Conservation (phyloP, 2,329 filamentous ascomycete genomes). For the Aspergillus piperis region DNA sequence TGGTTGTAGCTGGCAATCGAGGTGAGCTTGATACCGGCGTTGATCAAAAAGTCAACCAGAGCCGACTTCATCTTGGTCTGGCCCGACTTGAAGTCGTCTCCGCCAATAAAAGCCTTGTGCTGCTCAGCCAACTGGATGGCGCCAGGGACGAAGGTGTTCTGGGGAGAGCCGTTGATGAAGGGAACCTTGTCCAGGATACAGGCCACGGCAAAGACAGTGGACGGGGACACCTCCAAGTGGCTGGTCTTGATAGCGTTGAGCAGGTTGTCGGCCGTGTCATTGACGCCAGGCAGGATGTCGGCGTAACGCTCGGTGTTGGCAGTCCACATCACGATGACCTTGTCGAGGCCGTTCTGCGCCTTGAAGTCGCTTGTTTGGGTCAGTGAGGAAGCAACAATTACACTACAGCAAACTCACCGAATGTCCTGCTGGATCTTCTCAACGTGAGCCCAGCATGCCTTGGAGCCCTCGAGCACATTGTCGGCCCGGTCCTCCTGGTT, state of each 20-base stretch:
- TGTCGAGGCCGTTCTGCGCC: constrained; percentile 78
- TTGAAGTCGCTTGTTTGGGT: constrained; percentile 75
- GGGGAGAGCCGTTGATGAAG: constrained; percentile 98
- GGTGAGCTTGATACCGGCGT: constrained; percentile 96
- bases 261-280: constrained; percentile 95
- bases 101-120: constrained; percentile 87
- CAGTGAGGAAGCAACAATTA: background rate
- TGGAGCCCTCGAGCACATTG: constrained; percentile 80
- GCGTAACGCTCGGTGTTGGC: constrained; percentile 98
- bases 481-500: constrained; percentile 97
- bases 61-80: constrained; percentile 99
- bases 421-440: constrained; percentile 93
- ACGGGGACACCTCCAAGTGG: constrained; percentile 89
- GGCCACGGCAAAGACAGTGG: constrained; percentile 92
- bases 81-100: constrained; percentile 99
- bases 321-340: constrained; percentile 97
- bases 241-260: constrained; percentile 82
- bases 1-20: constrained; percentile 99
- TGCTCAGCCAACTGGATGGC: constrained; percentile 85
- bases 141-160: constrained; percentile 98
- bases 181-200: constrained; percentile 85
- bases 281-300: constrained; percentile 82
- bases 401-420: constrained; percentile 54
- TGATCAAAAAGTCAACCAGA: constrained; percentile 97
- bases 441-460: constrained; percentile 83